A percentile compares a stretch with the other conserved stretches of the same genome.
phyloP scores from a whole-genome alignment of 2,329 filamentous ascomycete species.

The Claviceps quebecensis region DNA sequence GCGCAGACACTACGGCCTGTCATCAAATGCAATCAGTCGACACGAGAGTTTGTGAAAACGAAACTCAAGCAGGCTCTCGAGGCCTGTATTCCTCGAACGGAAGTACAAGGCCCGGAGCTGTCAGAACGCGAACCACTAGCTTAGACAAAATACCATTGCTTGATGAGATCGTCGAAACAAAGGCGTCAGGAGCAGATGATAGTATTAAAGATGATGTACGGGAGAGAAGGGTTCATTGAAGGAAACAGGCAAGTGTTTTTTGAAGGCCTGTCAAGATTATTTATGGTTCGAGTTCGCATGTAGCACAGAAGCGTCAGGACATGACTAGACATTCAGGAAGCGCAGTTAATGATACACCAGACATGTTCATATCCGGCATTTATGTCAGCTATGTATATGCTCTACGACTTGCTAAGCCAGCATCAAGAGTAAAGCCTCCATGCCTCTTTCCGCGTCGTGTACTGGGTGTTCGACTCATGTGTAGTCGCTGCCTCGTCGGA shows the following conservation, averaged over 20 bases:
- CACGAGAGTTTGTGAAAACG: slow-evolving; percentile 1
- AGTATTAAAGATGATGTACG: slow-evolving; percentile 31
- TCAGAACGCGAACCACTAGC: slow-evolving; percentile 13
- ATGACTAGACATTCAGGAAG: not conserved
- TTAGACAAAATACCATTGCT: slow-evolving; percentile 46
- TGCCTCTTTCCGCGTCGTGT: not conserved
- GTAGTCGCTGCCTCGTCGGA: not conserved
- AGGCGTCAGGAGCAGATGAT: slow-evolving; percentile 29
- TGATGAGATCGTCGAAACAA: slow-evolving; percentile 25
- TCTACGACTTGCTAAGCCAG: not conserved
- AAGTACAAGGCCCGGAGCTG: slow-evolving; percentile 8
- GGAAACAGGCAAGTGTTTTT: not conserved
- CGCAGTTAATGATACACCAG: not conserved
- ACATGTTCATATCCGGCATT: not conserved
- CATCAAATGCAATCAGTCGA: slow-evolving; percentile 8
- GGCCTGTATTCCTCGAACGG: slow-evolving; percentile 4
- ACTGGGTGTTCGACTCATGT: not conserved
- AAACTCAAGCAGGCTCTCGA: not conserved
- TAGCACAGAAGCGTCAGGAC: not conserved
- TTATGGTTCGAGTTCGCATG: not conserved
- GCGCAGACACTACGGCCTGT: slow-evolving; percentile 4
- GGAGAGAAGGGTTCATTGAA: slow-evolving; percentile 28
- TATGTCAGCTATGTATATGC: not conserved
- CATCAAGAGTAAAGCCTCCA: not conserved
- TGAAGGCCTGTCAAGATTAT: not conserved